Evolutionary conservation across 1,284 basidiomycete genomes (phyloP), one percentile per base, ranked within the genome.

Genomic region (Puccinia polysora): DNA sequence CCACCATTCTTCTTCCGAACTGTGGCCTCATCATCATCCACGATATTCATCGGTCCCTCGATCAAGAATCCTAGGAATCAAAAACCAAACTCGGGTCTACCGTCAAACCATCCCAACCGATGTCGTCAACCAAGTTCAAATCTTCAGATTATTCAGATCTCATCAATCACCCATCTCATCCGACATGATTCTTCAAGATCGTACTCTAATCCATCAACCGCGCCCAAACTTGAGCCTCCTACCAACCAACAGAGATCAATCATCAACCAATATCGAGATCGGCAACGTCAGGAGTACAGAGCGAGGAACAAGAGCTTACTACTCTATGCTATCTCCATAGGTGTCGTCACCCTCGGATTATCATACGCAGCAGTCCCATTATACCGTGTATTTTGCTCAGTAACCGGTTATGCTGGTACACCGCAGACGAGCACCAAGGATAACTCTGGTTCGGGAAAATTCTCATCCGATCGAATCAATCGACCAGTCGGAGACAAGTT

Each of bases 321-420:
- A 70, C 87, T 91, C 86, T 92, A 91, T 78, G 85, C 86, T 15
- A 84, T 87, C 28, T 89, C 89, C 12, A 85, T 87, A 64, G 89
- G 89, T 81, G 74, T 97, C 34, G 78, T 89, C 30, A 88, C 87
- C 0, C 81, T 91, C 0, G 95, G 95, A 6, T 84, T 89, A 45
- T 90, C 91, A 7, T 98, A 98, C 80, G 95, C 96, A 20, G 91
- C 96, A 36, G 96, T 98, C 0, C 96, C 96, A 0, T 84, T 97
- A 4, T 99, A 98, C 81, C 88, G 96, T 62, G 92, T 92, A 78
- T 99, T 98, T 83, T 99, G 96, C 80, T 89, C 92, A 1, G 91
- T 93, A 1, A 99, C 96, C 0, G 96, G 96, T 1, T 99, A 95
- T 79, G 90, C 88, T 10, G 96, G 96, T 1, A 95, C 92, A 25